Conservation (phyloP, 371 early-diverging fungal species). For the Rhizopus arrhizus region DNA sequence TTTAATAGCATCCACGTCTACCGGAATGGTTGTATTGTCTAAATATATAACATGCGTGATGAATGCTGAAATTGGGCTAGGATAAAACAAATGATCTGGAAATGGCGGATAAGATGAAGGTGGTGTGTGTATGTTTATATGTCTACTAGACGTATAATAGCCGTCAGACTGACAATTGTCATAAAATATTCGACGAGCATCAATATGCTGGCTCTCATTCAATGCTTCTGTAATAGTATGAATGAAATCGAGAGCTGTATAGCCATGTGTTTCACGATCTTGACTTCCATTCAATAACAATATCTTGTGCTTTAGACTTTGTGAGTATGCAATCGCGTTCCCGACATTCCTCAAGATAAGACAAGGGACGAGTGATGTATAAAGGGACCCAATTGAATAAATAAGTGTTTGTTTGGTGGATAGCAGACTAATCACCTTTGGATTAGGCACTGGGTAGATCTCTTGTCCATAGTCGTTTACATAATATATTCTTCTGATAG, state of each 20-base stretch:
- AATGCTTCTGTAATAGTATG: slow-evolving; percentile 66
- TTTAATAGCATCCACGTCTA: slow-evolving; percentile 63
- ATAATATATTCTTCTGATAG: slow-evolving; percentile 69
- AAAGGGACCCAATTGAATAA: slow-evolving; percentile 75
- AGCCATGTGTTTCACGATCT: slow-evolving; percentile 72
- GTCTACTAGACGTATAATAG: too few species aligned
- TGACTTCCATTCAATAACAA: slow-evolving; percentile 70
- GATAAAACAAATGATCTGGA: slow-evolving; percentile 37
- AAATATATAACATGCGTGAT: slow-evolving; percentile 73
- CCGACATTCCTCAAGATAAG: slow-evolving; percentile 70
- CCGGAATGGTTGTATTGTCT: slow-evolving; percentile 42
- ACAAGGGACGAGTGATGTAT: slow-evolving; percentile 74
- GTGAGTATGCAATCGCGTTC: slow-evolving; percentile 60
- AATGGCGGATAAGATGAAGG: slow-evolving; percentile 41
- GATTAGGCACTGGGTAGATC: slow-evolving; percentile 69
- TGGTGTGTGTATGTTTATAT: slow-evolving; percentile 11
- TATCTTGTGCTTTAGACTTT: slow-evolving; percentile 61
- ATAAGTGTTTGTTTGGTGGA: slow-evolving; percentile 57
- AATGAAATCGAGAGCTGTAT: slow-evolving; percentile 73
- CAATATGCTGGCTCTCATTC: slow-evolving; percentile 57
- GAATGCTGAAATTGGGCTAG: slow-evolving; percentile 56
- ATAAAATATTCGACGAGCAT: slow-evolving; percentile 51
- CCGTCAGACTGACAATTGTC: slow-evolving; percentile 1
- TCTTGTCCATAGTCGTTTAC: slow-evolving; percentile 73
- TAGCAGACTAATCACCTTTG: slow-evolving; percentile 62